Evolutionary conservation across 805 yeast species (phyloP).

Genomic region (Starmera quercuum): DNA sequence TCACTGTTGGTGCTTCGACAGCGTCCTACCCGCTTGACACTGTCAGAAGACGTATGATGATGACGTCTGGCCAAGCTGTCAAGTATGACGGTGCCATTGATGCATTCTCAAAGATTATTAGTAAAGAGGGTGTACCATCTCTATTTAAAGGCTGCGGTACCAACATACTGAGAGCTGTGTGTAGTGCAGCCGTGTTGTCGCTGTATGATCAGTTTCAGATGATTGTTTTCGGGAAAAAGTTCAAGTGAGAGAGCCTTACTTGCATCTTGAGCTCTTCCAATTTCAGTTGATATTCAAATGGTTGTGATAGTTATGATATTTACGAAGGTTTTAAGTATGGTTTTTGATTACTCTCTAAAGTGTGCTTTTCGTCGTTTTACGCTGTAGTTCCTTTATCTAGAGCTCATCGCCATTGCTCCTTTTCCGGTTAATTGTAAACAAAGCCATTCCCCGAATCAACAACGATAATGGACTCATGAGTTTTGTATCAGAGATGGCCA

Average conservation of each 20-base stretch:
- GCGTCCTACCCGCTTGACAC: slow-evolving; percentile 97
- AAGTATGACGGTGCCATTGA: slow-evolving; percentile 90
- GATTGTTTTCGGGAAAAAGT: slow-evolving; percentile 88
- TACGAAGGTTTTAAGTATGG: too few relatives aligned
- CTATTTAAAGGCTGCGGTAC: slow-evolving; percentile 98
- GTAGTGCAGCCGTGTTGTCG: slow-evolving; percentile 97
- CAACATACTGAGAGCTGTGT: slow-evolving; percentile 97
- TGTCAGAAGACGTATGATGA: slow-evolving; percentile 98
- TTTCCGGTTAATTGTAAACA: too few relatives aligned
- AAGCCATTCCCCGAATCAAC: too few relatives aligned
- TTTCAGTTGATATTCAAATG: too few relatives aligned
- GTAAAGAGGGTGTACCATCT: slow-evolving; percentile 83
- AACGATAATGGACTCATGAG: too few relatives aligned
- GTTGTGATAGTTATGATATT: too few relatives aligned
- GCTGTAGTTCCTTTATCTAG: too few relatives aligned
- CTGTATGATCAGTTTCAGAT: slow-evolving; percentile 90
- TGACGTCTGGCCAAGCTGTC: slow-evolving; percentile 96
- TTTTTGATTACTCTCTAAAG: too few relatives aligned
- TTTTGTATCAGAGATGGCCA: too few relatives aligned
- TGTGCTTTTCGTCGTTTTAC: too few relatives aligned
- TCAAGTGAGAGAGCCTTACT: slow-evolving; percentile 38
- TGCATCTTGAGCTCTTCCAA: too few relatives aligned
- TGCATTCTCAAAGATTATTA: slow-evolving; percentile 79
- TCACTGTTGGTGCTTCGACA: slow-evolving; percentile 93
- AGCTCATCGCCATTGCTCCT: too few relatives aligned